Base-by-base conservation (phyloP, 179 eudicot genomes). In the Actinidia polygama region DNA sequence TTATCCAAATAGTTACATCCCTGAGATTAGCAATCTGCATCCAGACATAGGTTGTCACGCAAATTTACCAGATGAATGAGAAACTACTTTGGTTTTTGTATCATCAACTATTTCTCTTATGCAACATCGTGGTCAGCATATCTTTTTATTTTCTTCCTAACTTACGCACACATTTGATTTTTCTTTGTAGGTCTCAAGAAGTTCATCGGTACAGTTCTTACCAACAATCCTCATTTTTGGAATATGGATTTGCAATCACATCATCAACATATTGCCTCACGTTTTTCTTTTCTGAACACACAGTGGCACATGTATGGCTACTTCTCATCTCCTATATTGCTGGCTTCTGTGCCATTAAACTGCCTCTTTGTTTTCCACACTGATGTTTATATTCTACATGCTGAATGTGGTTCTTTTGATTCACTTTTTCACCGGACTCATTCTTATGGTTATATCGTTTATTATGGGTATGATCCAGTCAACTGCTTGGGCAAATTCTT, bases 191-290 rank as follows among this genome's bases (percentile, higher is more conserved):
- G 95, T 53, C 85, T 96, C 83, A 95, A 93, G 84, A 98, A 96
- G 87, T 96, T 96, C 81, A 90, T 92, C 76, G 99, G 99, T 79
- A 85, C 69, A 30, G 91, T 81, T 96, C 82, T 88, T 82, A 62
- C 93, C 97, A 50, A 96, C 98, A 46, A 78, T 93, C 73, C 75
- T 90, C 86, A 80, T 95, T 96, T 84, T 54, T 95, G 73, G 97
- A 85, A 85, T 96, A 95, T 90, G 99, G 99, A 77, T 90, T 91
- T 63, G 96, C 99, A 66, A 90, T 95, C 81, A 97, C 99, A 71
- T 93, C 99, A 82, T 96, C 99, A 86, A 96, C 99, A 79, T 96
- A 96, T 85, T 96, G 98, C 87, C 91, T 96, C 68, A 96, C 99
- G 3, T 96, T 96, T 85, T 93, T 91, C 90, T 93, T 96, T 89